These are phyloP conservation scores for Russula sp. DNA, from an alignment of 768 basidiomycete genomes.

Conservation along the genomic window DNA sequence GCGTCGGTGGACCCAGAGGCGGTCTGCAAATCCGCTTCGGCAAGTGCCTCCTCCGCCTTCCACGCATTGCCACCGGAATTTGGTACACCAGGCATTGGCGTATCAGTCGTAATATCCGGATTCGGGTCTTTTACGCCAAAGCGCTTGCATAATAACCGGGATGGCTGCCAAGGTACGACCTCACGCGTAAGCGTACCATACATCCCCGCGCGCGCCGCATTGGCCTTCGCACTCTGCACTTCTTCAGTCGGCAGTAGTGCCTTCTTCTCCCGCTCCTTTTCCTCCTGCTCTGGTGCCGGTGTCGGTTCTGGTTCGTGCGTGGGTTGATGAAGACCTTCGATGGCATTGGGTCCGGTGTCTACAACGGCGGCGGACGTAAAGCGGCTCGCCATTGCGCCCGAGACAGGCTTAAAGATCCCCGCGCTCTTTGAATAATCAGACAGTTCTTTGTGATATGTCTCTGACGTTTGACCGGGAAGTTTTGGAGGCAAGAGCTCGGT, in stretches of 20 bases:
- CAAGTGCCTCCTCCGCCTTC: conserved; percentile 30
- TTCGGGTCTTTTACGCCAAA: conserved; percentile 91
- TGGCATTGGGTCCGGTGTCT: conserved; percentile 58
- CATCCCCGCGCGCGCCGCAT: conserved; percentile 85
- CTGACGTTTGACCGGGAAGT: conserved; percentile 56
- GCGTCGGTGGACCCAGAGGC: conserved; percentile 10
- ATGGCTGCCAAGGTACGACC: conserved; percentile 71
- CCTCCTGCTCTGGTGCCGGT: conserved; percentile 37
- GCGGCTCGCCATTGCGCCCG: conserved; percentile 90
- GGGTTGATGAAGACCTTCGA: conserved; percentile 54
- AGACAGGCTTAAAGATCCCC: conserved; percentile 84
- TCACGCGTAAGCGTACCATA: conserved; percentile 86
- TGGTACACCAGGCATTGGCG: conserved; percentile 27
- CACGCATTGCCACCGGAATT: conserved; percentile 3
- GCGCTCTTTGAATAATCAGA: conserved; percentile 86
- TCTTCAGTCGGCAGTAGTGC: conserved; percentile 46
- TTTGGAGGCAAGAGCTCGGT: conserved; percentile 47
- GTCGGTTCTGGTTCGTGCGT: conserved; percentile 43
- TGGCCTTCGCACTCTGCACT: conserved; percentile 69
- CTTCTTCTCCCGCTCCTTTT: conserved; percentile 44
- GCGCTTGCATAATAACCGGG: conserved; percentile 84
- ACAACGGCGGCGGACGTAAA: conserved; percentile 79
- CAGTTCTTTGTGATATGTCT: conserved; percentile 79
- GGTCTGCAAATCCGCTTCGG: conserved; percentile 25
- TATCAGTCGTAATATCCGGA: conserved; percentile 47